Base-by-base conservation (phyloP, 306 rosid genomes). In the Begonia masoniana region DNA sequence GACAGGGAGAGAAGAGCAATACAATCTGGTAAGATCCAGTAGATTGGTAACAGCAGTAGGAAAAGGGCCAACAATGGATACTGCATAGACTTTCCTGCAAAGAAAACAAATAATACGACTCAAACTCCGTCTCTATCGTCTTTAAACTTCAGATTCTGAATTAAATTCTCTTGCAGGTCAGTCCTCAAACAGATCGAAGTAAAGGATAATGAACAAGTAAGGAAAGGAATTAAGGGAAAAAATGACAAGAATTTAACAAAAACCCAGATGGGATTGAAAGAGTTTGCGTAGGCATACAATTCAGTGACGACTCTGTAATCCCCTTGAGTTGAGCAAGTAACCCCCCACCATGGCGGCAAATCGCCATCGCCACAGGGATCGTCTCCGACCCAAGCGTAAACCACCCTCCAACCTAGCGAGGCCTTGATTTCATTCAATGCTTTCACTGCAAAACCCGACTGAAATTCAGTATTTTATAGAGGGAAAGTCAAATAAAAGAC, bases 361-460 rank as follows among this genome's bases (percentile, higher is more conserved):
- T 86, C 99, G 10, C 95, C 99, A 66, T 92, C 99, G n/a, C 99
- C 96, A 63, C 99, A 92, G 1, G 99, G 99, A 51, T 92, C 99
- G 63, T 92, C 99, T 14, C 96, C 99, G 56, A 92, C 96, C 99
- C 99, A 92, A 0, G 99, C 95, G 71, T 92, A 92, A 58, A 92
- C 96, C 60, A 92, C 99, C 62, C 99, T 83, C 99, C 99, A 92
- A 5, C 99, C 99, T 21, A 92, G 82, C 9, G 99, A 92, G 5
- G 99, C 99, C 80, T 92, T 86, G 68, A 92, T 92, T 84, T 92
- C 99, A 59, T 83, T 92, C 81, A 92, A 62, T 23, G 99, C 99
- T 74, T 92, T 92, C 62, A 92, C 99, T 92, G 76, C 71, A 64
- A 21, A 58, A 51, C 9, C 19, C 56, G 48, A 62, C 55, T n/a